Evolutionary conservation across 768 basidiomycete genomes (phyloP).

Genomic region (Russula earlei): DNA sequence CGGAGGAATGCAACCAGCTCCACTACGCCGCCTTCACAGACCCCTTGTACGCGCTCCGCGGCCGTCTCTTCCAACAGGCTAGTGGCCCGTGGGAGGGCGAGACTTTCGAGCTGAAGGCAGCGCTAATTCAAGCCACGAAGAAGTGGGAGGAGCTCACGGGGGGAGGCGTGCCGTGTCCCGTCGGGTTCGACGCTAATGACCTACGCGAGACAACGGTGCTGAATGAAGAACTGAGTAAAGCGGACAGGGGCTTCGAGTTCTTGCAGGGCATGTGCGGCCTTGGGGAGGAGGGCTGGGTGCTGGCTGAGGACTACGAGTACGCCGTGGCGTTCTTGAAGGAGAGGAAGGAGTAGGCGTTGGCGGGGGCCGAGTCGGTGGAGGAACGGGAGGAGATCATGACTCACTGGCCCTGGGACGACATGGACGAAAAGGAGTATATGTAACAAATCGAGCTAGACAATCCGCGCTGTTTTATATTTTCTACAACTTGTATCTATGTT

Average conservation of each 20-base stretch:
- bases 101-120: constrained; percentile 36
- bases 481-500: background rate
- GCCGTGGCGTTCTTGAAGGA: background rate
- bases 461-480: background rate
- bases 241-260: background rate
- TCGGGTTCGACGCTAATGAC: constrained; percentile 39
- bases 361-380: constrained; percentile 21
- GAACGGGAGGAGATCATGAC: constrained; percentile 31
- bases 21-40: background rate
- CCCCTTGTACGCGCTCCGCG: constrained; percentile 23
- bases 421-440: constrained; percentile 40
- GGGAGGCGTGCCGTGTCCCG: constrained; percentile 33
- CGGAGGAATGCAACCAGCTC: constrained; percentile 34
- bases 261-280: background rate
- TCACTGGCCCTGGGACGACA: constrained; percentile 41
- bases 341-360: background rate
- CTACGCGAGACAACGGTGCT: constrained; percentile 34
- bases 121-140: constrained; percentile 36
- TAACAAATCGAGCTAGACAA: constrained; percentile 22
- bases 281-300: background rate
- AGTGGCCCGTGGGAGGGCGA: constrained; percentile 39
- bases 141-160: constrained; percentile 35
- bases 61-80: constrained; percentile 37
- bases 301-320: background rate
- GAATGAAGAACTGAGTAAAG: constrained; percentile 5